These are phyloP conservation scores for Endocalyx cinctus DNA, from an alignment of 2,329 filamentous ascomycete species.

Conservation along the genomic window DNA sequence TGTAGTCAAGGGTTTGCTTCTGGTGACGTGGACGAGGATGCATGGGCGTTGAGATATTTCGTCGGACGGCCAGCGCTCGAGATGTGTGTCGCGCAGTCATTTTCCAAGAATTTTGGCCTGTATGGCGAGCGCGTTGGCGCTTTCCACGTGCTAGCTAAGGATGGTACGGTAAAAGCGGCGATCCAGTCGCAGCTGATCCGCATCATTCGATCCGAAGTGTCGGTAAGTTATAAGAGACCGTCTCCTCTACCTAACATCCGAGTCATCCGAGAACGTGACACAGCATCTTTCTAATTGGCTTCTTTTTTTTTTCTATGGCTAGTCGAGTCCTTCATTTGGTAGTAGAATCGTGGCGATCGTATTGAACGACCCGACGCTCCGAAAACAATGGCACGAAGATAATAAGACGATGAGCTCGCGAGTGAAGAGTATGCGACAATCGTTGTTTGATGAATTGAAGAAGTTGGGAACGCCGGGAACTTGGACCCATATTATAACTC, in stretches of 20 bases:
- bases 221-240: no score
- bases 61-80: slow-evolving; percentile 10
- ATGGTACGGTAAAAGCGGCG: slow-evolving; percentile 3
- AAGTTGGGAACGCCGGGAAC: slow-evolving; percentile 18
- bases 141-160: slow-evolving; percentile 14
- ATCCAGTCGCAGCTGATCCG: slow-evolving; percentile 8
- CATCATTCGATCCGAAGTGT: slow-evolving; percentile 24
- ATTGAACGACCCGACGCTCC: slow-evolving; percentile 17
- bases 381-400: slow-evolving; percentile 26
- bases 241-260: no score
- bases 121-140: slow-evolving; percentile 31
- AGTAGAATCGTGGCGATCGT: slow-evolving; percentile 24
- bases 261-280: no score
- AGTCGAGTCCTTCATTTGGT: slow-evolving; percentile 24
- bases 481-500: slow-evolving; percentile 26
- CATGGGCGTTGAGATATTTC: slow-evolving; percentile 29
- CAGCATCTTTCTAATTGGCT: no score
- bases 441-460: slow-evolving; percentile 20
- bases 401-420: slow-evolving; percentile 28
- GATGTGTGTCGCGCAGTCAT: slow-evolving; percentile 28
- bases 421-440: slow-evolving; percentile 26
- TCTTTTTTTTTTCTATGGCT: no score
- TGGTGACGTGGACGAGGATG: slow-evolving; percentile 28
- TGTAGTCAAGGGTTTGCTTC: slow-evolving; percentile 31
- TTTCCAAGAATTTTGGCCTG: slow-evolving; percentile 33